phyloP scores from a whole-genome alignment of 2,329 filamentous ascomycete genomes.

The Teratosphaeria gauchensis region DNA sequence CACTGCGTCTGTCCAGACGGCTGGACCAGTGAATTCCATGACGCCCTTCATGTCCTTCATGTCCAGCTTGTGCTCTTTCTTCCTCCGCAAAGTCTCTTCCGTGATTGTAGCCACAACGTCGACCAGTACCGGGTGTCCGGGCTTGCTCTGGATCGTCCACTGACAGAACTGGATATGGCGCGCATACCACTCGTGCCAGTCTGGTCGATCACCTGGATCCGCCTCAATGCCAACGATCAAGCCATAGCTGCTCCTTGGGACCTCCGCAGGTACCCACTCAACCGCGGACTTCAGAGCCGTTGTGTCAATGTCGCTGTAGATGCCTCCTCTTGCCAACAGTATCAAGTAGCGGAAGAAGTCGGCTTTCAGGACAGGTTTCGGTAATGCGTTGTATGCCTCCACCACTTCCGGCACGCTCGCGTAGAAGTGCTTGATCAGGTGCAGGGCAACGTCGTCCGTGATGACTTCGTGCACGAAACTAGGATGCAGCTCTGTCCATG shows the following conservation, averaged over 20 bases:
- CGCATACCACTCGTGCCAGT: constrained; percentile 95
- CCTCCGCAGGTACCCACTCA: constrained; percentile 74
- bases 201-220: constrained; percentile 71
- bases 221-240: constrained; percentile 93
- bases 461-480: constrained; percentile 94
- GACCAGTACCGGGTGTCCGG: constrained; percentile 82
- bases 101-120: constrained; percentile 84
- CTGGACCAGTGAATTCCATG: constrained; percentile 89
- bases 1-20: constrained; percentile 84
- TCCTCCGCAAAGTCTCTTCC: constrained; percentile 64
- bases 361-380: constrained; percentile 47
- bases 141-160: constrained; percentile 96
- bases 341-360: constrained; percentile 61
- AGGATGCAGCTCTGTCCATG: constrained; percentile 80
- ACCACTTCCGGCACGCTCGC: constrained; percentile 50
- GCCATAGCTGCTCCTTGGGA: constrained; percentile 69
- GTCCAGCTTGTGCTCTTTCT: constrained; percentile 55
- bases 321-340: constrained; percentile 65
- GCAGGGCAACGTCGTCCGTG: constrained; percentile 75
- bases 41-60: constrained; percentile 56
- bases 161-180: constrained; percentile 96
- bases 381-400: constrained; percentile 40
- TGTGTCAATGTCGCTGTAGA: constrained; percentile 81
- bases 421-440: constrained; percentile 79
- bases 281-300: constrained; percentile 69